Conservation (phyloP, 225 moss, liverwort and hornwort species). For the Lunularia cruciata region DNA sequence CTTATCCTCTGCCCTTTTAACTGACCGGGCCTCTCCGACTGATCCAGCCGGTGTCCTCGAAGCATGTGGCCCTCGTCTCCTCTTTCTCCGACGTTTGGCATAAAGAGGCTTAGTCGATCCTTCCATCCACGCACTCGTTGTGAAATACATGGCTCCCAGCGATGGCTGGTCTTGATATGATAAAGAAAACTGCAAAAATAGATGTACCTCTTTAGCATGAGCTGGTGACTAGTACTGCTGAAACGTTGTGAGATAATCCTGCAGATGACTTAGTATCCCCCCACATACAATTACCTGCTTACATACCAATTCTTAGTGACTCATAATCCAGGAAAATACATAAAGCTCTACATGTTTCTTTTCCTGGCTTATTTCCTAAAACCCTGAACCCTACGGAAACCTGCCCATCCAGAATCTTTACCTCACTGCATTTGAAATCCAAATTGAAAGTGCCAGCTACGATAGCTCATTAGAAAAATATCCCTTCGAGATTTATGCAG, state of each 20-base stretch:
- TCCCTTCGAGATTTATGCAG: not conserved
- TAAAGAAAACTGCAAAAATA: slow-evolving; percentile 24
- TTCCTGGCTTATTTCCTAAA: not conserved
- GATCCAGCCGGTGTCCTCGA: slow-evolving; percentile 21
- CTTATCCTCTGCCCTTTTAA: slow-evolving; percentile 15
- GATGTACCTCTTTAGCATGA: not conserved
- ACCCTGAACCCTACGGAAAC: not conserved
- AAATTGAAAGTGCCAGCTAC: not conserved
- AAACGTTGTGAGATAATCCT: too few relatives aligned
- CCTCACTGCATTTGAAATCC: not conserved
- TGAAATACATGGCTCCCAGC: slow-evolving; percentile 22
- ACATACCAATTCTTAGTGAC: too few relatives aligned
- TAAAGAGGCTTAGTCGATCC: slow-evolving; percentile 20
- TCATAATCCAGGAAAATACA: not conserved
- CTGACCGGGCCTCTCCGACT: not conserved
- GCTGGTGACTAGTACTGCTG: too few relatives aligned
- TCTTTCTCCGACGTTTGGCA: slow-evolving; percentile 35
- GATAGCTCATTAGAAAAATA: too few relatives aligned
- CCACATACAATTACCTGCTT: too few relatives aligned
- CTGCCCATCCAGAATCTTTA: not conserved
- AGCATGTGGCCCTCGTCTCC: slow-evolving; percentile 29
- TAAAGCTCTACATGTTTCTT: not conserved
- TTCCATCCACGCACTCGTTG: slow-evolving; percentile 29
- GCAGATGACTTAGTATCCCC: too few relatives aligned
- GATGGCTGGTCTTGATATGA: slow-evolving; percentile 8